Conservation (phyloP, 352 stramenopile species). For the Halophytophthora batemanensis region DNA sequence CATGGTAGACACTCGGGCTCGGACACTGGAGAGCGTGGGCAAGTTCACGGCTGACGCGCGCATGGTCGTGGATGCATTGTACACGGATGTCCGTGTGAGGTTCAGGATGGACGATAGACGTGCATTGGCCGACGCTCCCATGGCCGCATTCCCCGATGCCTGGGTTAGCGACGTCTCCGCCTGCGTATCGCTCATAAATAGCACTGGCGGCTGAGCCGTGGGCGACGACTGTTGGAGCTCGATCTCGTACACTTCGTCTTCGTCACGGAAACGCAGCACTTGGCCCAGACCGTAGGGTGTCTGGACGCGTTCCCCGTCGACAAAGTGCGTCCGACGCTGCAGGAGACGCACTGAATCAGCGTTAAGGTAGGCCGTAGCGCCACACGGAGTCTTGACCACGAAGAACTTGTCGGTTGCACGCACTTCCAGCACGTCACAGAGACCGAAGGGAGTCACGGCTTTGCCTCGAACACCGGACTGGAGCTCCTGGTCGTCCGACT, state of each 20-base stretch:
- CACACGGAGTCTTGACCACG: slow-evolving; percentile 46
- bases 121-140: slow-evolving; percentile 23
- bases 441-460: slow-evolving; percentile 46
- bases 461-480: slow-evolving; percentile 29
- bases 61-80: slow-evolving; percentile 57
- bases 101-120: slow-evolving; percentile 74
- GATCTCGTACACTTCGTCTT: slow-evolving; percentile 57
- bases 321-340: slow-evolving; percentile 50
- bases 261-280: slow-evolving; percentile 44
- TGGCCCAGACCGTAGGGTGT: slow-evolving; percentile 51
- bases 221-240: slow-evolving; percentile 33
- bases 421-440: slow-evolving; percentile 45
- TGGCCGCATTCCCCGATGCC: slow-evolving; percentile 13
- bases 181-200: slow-evolving; percentile 48
- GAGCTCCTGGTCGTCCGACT: slow-evolving; percentile 18
- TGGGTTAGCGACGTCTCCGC: slow-evolving; percentile 41
- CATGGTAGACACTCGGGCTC: slow-evolving; percentile 67
- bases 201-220: slow-evolving; percentile 23
- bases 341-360: slow-evolving; percentile 45
- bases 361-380: slow-evolving; percentile 49
- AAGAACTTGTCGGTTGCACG: slow-evolving; percentile 49
- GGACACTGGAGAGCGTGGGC: slow-evolving; percentile 62
- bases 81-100: slow-evolving; percentile 68
- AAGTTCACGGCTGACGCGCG: slow-evolving; percentile 55
- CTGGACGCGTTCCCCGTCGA: slow-evolving; percentile 43